phyloP scores from a whole-genome alignment of 371 early-diverging fungal species.

The Phascolomyces articulosus region DNA sequence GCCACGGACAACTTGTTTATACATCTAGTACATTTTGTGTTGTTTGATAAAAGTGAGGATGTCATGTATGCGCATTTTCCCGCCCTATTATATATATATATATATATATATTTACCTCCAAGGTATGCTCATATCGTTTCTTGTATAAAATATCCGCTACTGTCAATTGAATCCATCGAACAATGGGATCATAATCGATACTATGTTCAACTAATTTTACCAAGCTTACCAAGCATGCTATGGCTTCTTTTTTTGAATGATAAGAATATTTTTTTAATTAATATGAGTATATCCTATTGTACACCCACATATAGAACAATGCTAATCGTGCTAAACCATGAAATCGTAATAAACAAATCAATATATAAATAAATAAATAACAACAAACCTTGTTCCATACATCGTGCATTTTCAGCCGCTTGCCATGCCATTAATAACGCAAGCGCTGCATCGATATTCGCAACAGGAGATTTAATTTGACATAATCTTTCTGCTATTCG shows the following conservation, averaged over 20 bases:
- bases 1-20: not conserved
- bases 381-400: not conserved
- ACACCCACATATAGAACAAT: no score
- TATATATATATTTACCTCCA: constrained; percentile 5
- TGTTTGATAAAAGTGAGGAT: no score
- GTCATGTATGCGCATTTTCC: no score
- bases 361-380: not conserved
- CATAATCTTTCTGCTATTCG: not conserved
- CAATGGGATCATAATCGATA: not conserved
- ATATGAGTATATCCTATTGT: no score
- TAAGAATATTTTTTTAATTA: not conserved
- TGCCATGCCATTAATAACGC: constrained; percentile 7
- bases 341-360: not conserved
- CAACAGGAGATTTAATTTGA: not conserved
- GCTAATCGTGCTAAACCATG: no score
- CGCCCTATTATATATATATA: no score
- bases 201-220: constrained; percentile 1
- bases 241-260: not conserved
- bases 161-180: constrained; percentile 2
- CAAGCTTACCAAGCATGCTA: not conserved
- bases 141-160: constrained; percentile 11
- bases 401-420: not conserved
- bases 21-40: not conserved
- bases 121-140: not conserved
- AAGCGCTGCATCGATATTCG: constrained; percentile 10